Conservation (phyloP, 2,329 filamentous ascomycete genomes). For the Nothophoma quercina region DNA sequence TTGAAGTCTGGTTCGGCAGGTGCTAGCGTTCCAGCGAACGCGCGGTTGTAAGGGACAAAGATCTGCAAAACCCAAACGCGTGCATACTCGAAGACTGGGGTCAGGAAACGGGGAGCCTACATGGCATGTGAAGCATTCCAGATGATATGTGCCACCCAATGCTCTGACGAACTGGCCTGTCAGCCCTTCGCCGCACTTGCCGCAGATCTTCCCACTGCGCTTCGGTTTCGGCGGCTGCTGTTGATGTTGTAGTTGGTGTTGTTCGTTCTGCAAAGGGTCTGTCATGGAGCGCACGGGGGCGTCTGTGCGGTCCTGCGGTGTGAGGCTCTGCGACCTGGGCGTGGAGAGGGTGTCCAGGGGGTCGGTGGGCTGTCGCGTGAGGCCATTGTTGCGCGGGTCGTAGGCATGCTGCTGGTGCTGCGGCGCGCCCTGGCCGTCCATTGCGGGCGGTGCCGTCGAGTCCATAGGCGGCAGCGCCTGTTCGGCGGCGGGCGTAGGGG, state of each 20-base stretch:
- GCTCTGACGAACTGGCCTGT: constrained; percentile 97
- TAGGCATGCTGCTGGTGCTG: constrained; percentile 38
- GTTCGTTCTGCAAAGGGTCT: constrained; percentile 37
- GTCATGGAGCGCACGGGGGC: constrained; percentile 37
- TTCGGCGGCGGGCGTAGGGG: constrained; percentile 2
- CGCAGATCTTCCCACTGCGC: constrained; percentile 60
- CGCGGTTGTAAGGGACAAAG: too few relatives aligned
- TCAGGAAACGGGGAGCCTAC: constrained; percentile 58
- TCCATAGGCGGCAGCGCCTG: constrained; percentile 32
- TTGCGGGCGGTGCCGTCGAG: constrained; percentile 45
- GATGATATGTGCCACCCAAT: constrained; percentile 89
- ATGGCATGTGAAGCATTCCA: constrained; percentile 97
- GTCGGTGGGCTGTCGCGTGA: constrained; percentile 41
- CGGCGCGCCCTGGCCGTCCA: constrained; percentile 40
- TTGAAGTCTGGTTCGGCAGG: too few relatives aligned
- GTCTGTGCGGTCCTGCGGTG: constrained; percentile 33
- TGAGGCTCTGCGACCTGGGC: constrained; percentile 27
- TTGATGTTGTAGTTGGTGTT: too few relatives aligned
- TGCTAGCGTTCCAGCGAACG: too few relatives aligned
- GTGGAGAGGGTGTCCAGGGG: constrained; percentile 32
- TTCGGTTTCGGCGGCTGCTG: constrained; percentile 34
- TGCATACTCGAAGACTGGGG: neutral
- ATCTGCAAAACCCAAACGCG: too few relatives aligned
- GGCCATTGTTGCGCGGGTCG: constrained; percentile 43
- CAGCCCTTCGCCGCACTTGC: constrained; percentile 86